Evolutionary conservation across 129 eudicot species (phyloP), one percentile per base, ranked within the genome.

Genomic region (Flaveria robusta): DNA sequence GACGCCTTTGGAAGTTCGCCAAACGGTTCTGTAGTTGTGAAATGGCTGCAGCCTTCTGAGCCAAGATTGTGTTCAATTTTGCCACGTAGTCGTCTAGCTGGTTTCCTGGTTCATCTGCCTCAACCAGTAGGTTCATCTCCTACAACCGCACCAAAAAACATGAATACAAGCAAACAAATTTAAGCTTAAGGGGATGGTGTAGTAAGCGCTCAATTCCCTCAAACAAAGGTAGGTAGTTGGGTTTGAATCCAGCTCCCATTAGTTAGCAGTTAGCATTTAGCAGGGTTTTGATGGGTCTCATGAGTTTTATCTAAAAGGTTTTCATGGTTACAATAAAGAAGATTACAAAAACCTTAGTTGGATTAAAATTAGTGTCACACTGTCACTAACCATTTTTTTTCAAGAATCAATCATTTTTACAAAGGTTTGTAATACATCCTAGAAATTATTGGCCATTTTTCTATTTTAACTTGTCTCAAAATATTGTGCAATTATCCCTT

Each of bases 81-180:
- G 91, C 74, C 68, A 93, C 84, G 19, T 93, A 93, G 41, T 84
- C 89, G 42, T 93, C 98, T 77, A 93, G 74, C 82, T 88, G 98
- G 71, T 90, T 93, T 43, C 97, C 98, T 0, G 98, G 98, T 74
- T 93, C 88, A 83, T 93, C 98, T 26, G 97, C 98, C 82, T 90
- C 92, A 29, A 90, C 98, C 83, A 93, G 58, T 41, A 93, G 87
- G 81, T 87, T 93, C 98, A 93, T 93, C 84, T 93, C 98, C 98
- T 93, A 80, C 77, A 85, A 43, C 34, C 69, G 29, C 18, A 26
- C 31, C 13, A 62, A 47, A 56, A 73, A 18, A 43, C 2, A 18
- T 10, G 23, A 70, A 12, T n/a, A 5, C 23, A 12, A 69, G 49
- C 11, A 29, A 46, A 42, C 15, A 56, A 11, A 56, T 10, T 18